Percentiles rank a stretch among this genome's conserved stretches.
Evolutionary conservation across 2,329 filamentous ascomycete species (phyloP).

Genomic region (Coniella lustricola): DNA sequence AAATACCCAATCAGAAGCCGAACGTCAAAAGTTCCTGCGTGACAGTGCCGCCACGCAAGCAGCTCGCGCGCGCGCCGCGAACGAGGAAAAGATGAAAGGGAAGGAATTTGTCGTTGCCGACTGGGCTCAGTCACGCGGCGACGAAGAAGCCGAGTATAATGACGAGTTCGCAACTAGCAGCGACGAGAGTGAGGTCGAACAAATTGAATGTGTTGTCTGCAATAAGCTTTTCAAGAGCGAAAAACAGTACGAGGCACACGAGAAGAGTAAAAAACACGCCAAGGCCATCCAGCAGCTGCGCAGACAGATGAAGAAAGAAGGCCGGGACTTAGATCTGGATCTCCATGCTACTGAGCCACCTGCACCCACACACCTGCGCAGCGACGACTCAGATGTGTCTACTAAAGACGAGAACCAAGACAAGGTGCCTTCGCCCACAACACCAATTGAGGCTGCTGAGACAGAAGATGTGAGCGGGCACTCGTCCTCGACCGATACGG

Average conservation of each 20-base stretch:
- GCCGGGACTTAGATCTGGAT: conserved; percentile 46
- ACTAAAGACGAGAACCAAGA: conserved; percentile 1
- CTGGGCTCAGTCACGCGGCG: conserved; percentile 62
- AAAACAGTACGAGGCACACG: conserved; percentile 83
- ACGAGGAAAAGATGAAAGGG: conserved; percentile 58
- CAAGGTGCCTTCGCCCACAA: background rate
- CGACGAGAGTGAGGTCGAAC: conserved; percentile 48
- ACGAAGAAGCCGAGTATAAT: conserved; percentile 40
- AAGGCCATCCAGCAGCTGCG: conserved; percentile 78
- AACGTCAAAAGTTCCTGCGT: conserved; percentile 71
- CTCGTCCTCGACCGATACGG: conserved; percentile 9
- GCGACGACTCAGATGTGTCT: background rate
- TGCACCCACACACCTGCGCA: background rate
- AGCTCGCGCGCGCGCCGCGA: conserved; percentile 71
- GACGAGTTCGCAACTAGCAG: conserved; percentile 54
- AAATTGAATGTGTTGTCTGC: conserved; percentile 71
- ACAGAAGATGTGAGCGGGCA: conserved; percentile 3
- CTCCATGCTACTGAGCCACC: conserved; percentile 24
- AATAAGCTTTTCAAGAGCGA: conserved; percentile 81
- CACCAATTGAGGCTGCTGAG: background rate
- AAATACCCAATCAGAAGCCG: conserved; percentile 69
- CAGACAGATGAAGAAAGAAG: conserved; percentile 77
- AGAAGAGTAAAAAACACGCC: conserved; percentile 92
- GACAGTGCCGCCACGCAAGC: conserved; percentile 79
- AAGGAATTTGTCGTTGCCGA: conserved; percentile 56